Evolutionary conservation across 2,329 filamentous ascomycete species (phyloP).

Genomic region (Metarhizium humberi): DNA sequence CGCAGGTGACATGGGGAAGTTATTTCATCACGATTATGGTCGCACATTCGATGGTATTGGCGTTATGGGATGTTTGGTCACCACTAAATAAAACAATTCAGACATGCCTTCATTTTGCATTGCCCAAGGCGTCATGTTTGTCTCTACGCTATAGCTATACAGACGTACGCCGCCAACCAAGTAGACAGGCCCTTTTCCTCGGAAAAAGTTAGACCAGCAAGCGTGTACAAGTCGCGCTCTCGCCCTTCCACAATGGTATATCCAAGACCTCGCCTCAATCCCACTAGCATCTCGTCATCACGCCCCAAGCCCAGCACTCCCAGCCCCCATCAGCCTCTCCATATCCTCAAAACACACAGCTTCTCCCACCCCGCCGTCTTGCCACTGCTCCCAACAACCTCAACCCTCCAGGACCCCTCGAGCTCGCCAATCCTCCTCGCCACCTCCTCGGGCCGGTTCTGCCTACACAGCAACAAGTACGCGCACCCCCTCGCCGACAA

Average conservation of each 20-base stretch:
- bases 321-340: constrained; percentile 35
- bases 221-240: too few species aligned
- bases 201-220: too few species aligned
- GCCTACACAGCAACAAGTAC: constrained; percentile 81
- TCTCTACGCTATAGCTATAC: too few species aligned
- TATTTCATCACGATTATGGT: not conserved
- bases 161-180: too few species aligned
- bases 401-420: constrained; percentile 56
- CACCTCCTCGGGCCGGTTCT: constrained; percentile 75
- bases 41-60: constrained; percentile 19
- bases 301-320: not conserved
- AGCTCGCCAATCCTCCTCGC: constrained; percentile 50
- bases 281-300: too few species aligned
- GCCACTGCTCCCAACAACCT: constrained; percentile 74
- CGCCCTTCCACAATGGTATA: too few species aligned
- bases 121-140: not conserved
- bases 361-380: constrained; percentile 92
- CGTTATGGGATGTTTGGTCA: constrained; percentile 26
- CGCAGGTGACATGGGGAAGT: constrained; percentile 6
- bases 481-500: constrained; percentile 65
- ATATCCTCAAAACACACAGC: constrained; percentile 80
- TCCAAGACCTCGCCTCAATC: too few species aligned
- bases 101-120: not conserved
- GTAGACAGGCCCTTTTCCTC: too few species aligned
- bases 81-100: constrained; percentile 3